Conservation (phyloP, 75 land plant species). For the Sequoiadendron giganteum region DNA sequence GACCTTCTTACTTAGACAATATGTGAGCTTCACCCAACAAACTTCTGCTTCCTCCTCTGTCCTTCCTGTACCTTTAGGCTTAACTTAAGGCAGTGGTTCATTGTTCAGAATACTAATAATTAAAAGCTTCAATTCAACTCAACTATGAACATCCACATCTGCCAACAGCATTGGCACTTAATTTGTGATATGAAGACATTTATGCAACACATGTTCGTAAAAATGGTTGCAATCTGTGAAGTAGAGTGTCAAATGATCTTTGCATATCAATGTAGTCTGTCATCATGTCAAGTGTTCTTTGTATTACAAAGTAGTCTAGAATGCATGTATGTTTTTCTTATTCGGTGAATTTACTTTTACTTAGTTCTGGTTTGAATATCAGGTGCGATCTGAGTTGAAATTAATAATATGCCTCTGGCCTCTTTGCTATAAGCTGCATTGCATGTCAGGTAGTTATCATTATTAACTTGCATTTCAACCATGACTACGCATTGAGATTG, state of each 20-base stretch:
- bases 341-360: not conserved
- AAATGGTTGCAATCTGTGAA: not conserved
- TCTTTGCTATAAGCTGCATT: not conserved
- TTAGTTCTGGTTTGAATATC: not conserved
- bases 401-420: not conserved
- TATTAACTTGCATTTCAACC: not conserved
- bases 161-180: not conserved
- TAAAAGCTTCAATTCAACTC: not conserved
- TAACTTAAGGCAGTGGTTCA: not conserved
- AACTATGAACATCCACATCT: not conserved
- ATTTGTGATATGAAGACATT: not conserved
- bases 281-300: not conserved
- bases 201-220: not conserved
- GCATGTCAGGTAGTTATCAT: not conserved
- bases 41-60: not conserved
- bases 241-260: not conserved
- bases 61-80: not conserved
- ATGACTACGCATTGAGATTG: not conserved
- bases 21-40: not conserved
- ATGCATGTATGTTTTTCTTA: not conserved
- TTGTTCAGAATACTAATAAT: not conserved
- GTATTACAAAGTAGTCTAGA: not conserved
- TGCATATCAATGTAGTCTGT: not conserved
- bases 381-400: not conserved
- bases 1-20: not conserved